phyloP scores from a whole-genome alignment of 1,284 basidiomycete species.

The Exobasidium cylindrosporum region DNA sequence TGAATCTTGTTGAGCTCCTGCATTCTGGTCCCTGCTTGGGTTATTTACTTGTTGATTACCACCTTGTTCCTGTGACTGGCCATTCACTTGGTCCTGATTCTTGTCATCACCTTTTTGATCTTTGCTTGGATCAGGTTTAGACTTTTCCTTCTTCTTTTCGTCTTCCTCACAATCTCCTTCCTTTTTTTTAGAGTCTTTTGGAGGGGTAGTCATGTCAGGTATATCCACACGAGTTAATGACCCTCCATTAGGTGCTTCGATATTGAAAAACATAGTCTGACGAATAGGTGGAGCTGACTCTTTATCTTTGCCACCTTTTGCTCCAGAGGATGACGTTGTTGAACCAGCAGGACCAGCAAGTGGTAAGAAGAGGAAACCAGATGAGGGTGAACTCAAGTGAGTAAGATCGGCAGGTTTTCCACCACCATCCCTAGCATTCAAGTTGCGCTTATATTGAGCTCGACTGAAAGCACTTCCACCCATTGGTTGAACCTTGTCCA shows the following conservation, averaged over 20 bases:
- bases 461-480: neutral
- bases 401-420: neutral
- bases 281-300: neutral
- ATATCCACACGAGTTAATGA: neutral
- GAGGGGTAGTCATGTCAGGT: neutral
- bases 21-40: too few relatives aligned
- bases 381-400: neutral
- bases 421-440: neutral
- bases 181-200: neutral
- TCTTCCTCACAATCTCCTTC: neutral
- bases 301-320: neutral
- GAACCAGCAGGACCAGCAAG: neutral
- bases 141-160: neutral
- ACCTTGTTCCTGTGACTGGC: too few relatives aligned
- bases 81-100: too few relatives aligned
- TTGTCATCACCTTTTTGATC: too few relatives aligned
- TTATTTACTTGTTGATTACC: too few relatives aligned
- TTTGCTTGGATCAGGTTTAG: too few relatives aligned
- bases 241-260: neutral
- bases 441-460: neutral
- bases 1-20: too few relatives aligned
- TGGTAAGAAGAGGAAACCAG: constrained; percentile 1
- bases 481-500: neutral
- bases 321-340: neutral
- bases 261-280: constrained; percentile 5